Evolutionary conservation across 2,329 filamentous ascomycete species (phyloP), one percentile per base, ranked within the genome.

Genomic region (Mycogone perniciosa): DNA sequence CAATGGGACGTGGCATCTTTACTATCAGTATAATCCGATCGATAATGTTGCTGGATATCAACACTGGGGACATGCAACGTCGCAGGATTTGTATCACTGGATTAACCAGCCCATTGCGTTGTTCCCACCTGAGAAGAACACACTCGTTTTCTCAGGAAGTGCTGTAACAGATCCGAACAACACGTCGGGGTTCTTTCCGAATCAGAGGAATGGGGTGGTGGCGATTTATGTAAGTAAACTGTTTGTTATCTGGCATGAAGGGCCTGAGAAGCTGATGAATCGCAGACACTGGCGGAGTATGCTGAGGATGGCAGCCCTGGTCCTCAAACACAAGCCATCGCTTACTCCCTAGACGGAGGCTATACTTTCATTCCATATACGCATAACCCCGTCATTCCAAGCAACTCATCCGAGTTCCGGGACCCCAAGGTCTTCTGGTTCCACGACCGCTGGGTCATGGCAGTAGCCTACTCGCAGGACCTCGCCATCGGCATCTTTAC

Each of bases 31-130:
- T 69, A 66, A 66, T 30, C 65, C 64, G 2, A 62, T 56, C 0
- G 73, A 60, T 2, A 64, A 67, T 6, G 71, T 76, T 1, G 76
- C 64, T 69, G 80, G 80, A 1, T 80, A 82, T 53, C 76, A 84
- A 59, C 81, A 85, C 57, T 86, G 82, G 83, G 82, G 83, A 7
- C 82, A 86, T 59, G 81, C 81, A 2, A 85, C 81, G 1, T 81
- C 76, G 31, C 59, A 66, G 10, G 82, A 86, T 57, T 67, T 86
- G 1, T 84, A 82, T 58, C 76, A 78, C 52, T 87, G 82, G 83
- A 70, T 69, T 1, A 84, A 85, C 55, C 81, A 85, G 59, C 76
- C 77, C 5, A 80, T 86, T 55, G 82, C 82, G 7, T 67, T 86
- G 4, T 79, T 69, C 42, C 76, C 76, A 0, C 67, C 71, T 0